Evolutionary conservation across 345 rosid species (phyloP).

Genomic region (Aquilaria malaccensis): DNA sequence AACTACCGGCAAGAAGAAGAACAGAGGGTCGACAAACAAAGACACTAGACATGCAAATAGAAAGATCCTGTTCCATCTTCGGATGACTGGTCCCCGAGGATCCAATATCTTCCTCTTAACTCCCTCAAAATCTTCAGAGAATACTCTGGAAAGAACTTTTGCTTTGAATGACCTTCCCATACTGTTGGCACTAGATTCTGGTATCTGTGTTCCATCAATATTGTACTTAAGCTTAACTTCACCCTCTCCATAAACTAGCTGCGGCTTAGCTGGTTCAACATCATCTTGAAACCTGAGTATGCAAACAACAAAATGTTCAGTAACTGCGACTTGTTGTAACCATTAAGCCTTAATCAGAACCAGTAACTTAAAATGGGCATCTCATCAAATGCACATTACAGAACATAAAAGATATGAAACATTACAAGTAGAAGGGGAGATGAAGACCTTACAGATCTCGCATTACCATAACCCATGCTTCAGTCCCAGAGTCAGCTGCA

Average conservation of each 20-base stretch:
- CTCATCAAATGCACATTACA: too few relatives aligned
- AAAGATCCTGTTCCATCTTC: constrained; percentile 70
- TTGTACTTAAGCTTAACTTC: constrained; percentile 32
- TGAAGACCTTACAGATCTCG: constrained; percentile 74
- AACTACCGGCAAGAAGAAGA: constrained; percentile 62
- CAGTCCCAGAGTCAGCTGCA: neutral
- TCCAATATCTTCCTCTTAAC: constrained; percentile 57
- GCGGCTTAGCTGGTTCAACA: constrained; percentile 31
- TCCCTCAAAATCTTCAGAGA: constrained; percentile 67
- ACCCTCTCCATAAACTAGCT: constrained; percentile 36
- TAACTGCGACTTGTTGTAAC: too few relatives aligned
- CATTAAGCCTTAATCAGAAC: too few relatives aligned
- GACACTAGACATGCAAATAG: constrained; percentile 67
- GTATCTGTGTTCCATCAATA: constrained; percentile 37
- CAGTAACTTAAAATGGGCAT: too few relatives aligned
- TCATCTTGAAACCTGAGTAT: constrained; percentile 55
- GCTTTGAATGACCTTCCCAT: constrained; percentile 46
- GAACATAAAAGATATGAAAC: too few relatives aligned
- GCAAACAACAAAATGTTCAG: neutral
- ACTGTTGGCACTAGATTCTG: constrained; percentile 22
- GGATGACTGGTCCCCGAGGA: constrained; percentile 59
- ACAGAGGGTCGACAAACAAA: constrained; percentile 74
- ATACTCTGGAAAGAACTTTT: constrained; percentile 67
- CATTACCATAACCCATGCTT: constrained; percentile 33
- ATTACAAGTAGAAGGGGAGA: constrained; percentile 4